Percentiles rank a stretch among this genome's conserved stretches.
phyloP scores from a whole-genome alignment of 2,329 filamentous ascomycete genomes.

The Pleomassaria siparia region DNA sequence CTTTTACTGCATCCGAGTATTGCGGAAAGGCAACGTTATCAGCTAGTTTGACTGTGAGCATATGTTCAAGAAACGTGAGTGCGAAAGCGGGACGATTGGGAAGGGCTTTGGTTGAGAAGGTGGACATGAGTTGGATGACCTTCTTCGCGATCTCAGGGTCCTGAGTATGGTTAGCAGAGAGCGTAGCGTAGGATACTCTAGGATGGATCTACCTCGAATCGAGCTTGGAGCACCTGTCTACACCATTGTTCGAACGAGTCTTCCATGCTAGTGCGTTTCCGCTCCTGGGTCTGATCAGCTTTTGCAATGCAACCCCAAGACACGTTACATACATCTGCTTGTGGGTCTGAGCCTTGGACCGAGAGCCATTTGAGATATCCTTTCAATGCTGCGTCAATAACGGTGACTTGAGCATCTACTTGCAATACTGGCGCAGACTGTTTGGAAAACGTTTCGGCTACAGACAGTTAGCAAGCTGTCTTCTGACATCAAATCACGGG shows the following conservation, averaged over 20 bases:
- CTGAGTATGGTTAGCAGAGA: conserved; percentile 31
- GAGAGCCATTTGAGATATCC: conserved; percentile 82
- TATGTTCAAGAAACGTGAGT: conserved; percentile 86
- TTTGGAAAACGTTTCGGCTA: conserved; percentile 55
- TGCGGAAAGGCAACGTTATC: conserved; percentile 69
- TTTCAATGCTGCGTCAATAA: conserved; percentile 85
- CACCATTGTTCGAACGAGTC: conserved; percentile 72
- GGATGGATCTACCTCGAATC: conserved; percentile 55
- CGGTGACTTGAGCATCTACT: conserved; percentile 85
- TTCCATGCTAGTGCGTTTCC: conserved; percentile 60
- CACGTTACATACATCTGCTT: conserved; percentile 45
- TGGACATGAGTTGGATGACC: conserved; percentile 78
- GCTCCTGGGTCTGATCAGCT: conserved; percentile 37
- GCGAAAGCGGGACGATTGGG: conserved; percentile 79
- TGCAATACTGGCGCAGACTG: conserved; percentile 71
- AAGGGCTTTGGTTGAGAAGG: conserved; percentile 79
- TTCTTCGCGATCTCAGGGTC: conserved; percentile 84
- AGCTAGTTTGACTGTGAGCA: conserved; percentile 78
- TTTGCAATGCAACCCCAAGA: conserved; percentile 12
- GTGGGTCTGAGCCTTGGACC: conserved; percentile 53
- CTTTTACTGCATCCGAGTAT: conserved; percentile 87
- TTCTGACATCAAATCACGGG: background rate
- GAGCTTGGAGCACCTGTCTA: conserved; percentile 67
- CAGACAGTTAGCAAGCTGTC: background rate
- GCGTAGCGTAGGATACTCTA: background rate